Evolutionary conservation across 23 red algal genomes (phyloP).

Genomic region (Cyanidioschyzon merolae): DNA sequence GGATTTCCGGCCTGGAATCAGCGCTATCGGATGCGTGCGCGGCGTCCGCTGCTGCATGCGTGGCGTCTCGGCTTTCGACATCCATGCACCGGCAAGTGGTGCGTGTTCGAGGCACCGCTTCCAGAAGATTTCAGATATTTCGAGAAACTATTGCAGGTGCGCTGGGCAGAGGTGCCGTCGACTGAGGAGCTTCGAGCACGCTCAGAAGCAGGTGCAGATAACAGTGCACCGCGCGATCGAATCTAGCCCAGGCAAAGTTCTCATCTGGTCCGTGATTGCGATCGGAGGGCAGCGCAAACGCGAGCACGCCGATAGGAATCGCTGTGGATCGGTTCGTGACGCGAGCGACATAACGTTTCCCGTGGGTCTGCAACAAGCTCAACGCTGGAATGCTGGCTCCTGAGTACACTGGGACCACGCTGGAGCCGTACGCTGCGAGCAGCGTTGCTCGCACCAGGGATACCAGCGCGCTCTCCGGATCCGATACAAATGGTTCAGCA

Average conservation of each 20-base stretch:
- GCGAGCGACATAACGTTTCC: neutral
- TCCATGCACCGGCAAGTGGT: constrained; percentile 32
- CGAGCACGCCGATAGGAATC: neutral
- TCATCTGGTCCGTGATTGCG: neutral
- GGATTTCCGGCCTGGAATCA: constrained; percentile 43
- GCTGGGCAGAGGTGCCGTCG: constrained; percentile 1
- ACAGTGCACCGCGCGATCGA: neutral
- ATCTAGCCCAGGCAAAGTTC: neutral
- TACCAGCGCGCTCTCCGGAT: neutral
- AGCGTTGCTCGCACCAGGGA: neutral
- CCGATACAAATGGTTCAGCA: neutral
- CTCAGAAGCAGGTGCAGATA: neutral
- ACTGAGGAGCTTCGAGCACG: neutral
- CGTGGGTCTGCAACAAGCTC: neutral
- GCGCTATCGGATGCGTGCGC: constrained; percentile 18
- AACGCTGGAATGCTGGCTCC: constrained; percentile 12
- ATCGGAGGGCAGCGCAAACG: neutral
- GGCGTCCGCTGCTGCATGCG: constrained; percentile 70
- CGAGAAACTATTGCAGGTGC: constrained; percentile 16
- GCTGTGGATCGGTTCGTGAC: neutral
- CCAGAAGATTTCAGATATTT: constrained; percentile 45
- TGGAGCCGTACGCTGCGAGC: neutral
- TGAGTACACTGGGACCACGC: neutral
- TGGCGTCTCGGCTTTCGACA: constrained; percentile 33
- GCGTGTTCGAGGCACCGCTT: constrained; percentile 23